Percentiles rank a stretch among this genome's conserved stretches.
phyloP scores from a whole-genome alignment of 306 rosid genomes.

The Casuarina glauca region DNA sequence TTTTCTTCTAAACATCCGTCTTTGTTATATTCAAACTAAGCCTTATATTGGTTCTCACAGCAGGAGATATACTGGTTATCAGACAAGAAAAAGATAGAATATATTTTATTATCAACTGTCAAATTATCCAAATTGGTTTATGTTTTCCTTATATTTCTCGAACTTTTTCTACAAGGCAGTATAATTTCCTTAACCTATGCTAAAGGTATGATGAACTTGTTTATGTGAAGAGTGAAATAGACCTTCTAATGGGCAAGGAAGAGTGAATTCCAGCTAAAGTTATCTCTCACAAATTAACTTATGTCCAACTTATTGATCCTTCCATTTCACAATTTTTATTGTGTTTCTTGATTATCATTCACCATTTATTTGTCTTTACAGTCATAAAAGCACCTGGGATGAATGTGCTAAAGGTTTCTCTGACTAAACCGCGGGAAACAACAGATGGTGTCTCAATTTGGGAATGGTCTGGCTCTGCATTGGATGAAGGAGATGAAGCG shows the following conservation, averaged over 20 bases:
- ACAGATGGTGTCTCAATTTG: slow-evolving; percentile 68
- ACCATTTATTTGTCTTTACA: slow-evolving; percentile 39
- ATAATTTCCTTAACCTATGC: not conserved
- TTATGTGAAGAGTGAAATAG: not conserved
- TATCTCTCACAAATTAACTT: not conserved
- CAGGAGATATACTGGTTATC: not conserved
- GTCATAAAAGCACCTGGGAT: slow-evolving; percentile 87
- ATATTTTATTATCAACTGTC: not conserved
- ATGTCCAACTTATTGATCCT: not conserved
- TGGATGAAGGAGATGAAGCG: slow-evolving; percentile 82
- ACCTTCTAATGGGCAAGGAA: too few species aligned
- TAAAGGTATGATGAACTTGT: not conserved
- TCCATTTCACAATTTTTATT: not conserved
- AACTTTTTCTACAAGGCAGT: not conserved
- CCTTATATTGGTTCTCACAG: not conserved
- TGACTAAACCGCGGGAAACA: slow-evolving; percentile 43
- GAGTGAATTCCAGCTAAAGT: too few species aligned
- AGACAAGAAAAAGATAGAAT: too few species aligned
- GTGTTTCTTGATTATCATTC: slow-evolving; percentile 10
- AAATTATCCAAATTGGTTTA: not conserved
- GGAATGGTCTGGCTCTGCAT: slow-evolving; percentile 95
- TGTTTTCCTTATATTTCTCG: not conserved
- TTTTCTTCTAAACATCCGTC: not conserved
- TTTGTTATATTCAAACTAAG: not conserved
- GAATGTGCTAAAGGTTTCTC: slow-evolving; percentile 69